phyloP scores from a whole-genome alignment of 345 rosid species.

The Aethionema arabicum region DNA sequence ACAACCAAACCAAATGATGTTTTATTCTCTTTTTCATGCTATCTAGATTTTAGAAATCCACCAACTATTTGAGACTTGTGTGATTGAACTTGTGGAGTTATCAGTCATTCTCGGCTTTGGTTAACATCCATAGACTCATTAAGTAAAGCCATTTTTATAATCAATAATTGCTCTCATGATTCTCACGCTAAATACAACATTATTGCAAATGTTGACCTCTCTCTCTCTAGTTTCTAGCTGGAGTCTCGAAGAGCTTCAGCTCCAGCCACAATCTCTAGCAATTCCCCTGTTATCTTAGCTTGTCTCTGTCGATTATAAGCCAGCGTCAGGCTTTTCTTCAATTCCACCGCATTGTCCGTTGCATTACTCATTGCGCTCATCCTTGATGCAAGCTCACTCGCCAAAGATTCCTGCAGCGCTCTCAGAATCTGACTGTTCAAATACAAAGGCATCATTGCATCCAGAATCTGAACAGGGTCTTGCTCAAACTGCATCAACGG shows the following conservation, averaged over 20 bases:
- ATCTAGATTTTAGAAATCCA: conserved; percentile 36
- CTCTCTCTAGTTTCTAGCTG: conserved; percentile 1
- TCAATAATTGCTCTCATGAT: not conserved
- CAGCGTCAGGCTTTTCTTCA: conserved; percentile 61
- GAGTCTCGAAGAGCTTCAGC: conserved; percentile 62
- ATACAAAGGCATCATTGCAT: conserved; percentile 91
- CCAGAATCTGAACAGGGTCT: conserved; percentile 88
- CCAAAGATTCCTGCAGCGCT: conserved; percentile 80
- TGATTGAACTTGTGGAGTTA: too few relatives aligned
- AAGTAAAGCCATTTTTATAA: not conserved
- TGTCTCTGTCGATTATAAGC: conserved; percentile 69
- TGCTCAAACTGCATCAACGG: conserved; percentile 87
- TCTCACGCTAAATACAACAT: not conserved
- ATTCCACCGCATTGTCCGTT: conserved; percentile 71
- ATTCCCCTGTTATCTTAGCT: conserved; percentile 73
- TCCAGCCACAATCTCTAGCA: conserved; percentile 83
- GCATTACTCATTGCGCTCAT: conserved; percentile 90
- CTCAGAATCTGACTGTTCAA: conserved; percentile 82
- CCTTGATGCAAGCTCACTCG: conserved; percentile 83
- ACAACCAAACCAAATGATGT: conserved; percentile 34
- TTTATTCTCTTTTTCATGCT: conserved; percentile 21
- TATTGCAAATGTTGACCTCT: not conserved
- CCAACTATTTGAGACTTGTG: conserved; percentile 34
- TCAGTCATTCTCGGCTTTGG: too few relatives aligned
- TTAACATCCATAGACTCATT: not conserved